phyloP scores from a whole-genome alignment of 164 flowering plant genomes.

The Piper longum region DNA sequence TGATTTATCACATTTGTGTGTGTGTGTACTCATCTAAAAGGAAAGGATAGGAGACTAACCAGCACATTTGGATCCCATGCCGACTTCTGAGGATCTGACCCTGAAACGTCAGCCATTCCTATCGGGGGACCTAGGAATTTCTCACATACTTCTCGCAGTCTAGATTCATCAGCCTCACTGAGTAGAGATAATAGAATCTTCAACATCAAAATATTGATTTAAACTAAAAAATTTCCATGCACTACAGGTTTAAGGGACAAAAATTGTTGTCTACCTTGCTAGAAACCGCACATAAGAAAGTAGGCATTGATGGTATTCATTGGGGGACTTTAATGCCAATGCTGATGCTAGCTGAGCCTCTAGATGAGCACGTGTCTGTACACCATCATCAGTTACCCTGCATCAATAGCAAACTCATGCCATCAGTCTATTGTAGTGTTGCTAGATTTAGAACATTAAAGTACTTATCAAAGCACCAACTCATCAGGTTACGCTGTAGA shows the following conservation, averaged over 20 bases:
- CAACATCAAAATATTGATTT: background rate
- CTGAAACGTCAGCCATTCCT: slow-evolving; percentile 55
- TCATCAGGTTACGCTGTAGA: too few species aligned
- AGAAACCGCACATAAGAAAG: slow-evolving; percentile 76
- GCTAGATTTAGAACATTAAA: too few species aligned
- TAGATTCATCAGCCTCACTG: slow-evolving; percentile 96
- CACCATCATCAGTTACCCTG: slow-evolving; percentile 91
- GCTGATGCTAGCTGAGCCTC: slow-evolving; percentile 93
- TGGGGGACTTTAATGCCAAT: slow-evolving; percentile 70
- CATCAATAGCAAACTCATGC: slow-evolving; percentile 2
- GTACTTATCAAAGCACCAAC: too few species aligned
- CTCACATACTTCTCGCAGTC: slow-evolving; percentile 88
- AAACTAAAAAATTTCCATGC: background rate
- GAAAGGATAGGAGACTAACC: slow-evolving; percentile 28
- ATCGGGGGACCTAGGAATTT: slow-evolving; percentile 93
- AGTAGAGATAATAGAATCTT: slow-evolving; percentile 6
- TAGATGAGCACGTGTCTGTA: slow-evolving; percentile 96
- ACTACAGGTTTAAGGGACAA: background rate
- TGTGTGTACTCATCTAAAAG: background rate
- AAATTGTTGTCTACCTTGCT: slow-evolving; percentile 47
- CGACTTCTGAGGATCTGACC: slow-evolving; percentile 33
- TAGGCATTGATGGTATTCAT: slow-evolving; percentile 85
- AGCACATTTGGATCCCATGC: slow-evolving; percentile 94
- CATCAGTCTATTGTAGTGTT: background rate
- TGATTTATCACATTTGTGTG: background rate